Conservation (phyloP, 2,329 filamentous ascomycete genomes). For the Stachybotrys elegans region DNA sequence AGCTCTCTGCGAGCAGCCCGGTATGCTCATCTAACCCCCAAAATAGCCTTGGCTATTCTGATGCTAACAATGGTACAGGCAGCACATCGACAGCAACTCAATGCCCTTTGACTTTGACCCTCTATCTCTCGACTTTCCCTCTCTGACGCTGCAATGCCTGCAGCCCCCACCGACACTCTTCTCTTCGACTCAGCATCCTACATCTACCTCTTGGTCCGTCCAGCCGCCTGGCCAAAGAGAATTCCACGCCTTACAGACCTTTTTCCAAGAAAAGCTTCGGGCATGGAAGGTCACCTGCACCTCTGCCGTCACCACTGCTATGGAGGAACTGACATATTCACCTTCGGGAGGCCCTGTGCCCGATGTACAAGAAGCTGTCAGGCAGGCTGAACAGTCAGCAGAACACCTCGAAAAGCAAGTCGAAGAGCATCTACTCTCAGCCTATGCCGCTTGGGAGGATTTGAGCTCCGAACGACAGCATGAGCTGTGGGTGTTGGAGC, state of each 20-base stretch:
- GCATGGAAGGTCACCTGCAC: constrained; percentile 55
- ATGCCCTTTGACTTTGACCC: constrained; percentile 77
- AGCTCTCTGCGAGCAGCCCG: constrained; percentile 78
- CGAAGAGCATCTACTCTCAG: constrained; percentile 68
- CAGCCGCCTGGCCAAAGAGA: constrained; percentile 69
- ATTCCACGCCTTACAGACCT: constrained; percentile 63
- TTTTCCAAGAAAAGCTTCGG: constrained; percentile 63
- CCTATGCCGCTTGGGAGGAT: constrained; percentile 71
- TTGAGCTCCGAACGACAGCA: constrained; percentile 51
- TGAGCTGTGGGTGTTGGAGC: constrained; percentile 57
- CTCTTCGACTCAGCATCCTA: constrained; percentile 73
- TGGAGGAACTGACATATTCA: constrained; percentile 48
- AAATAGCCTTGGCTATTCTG: background rate
- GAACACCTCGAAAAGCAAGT: constrained; percentile 64
- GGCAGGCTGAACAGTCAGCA: constrained; percentile 45
- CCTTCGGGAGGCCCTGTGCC: constrained; percentile 32
- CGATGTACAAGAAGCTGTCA: constrained; percentile 41
- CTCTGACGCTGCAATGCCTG: constrained; percentile 76
- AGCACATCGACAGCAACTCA: constrained; percentile 49
- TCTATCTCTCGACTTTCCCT: constrained; percentile 78
- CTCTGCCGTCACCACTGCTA: constrained; percentile 41
- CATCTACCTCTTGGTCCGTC: constrained; percentile 75
- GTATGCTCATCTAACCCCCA: constrained; percentile 59
- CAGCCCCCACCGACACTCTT: constrained; percentile 77
- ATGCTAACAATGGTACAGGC: constrained; percentile 30